Base-by-base conservation (phyloP, 2,329 filamentous ascomycete species). In the Apiospora pterosperma region DNA sequence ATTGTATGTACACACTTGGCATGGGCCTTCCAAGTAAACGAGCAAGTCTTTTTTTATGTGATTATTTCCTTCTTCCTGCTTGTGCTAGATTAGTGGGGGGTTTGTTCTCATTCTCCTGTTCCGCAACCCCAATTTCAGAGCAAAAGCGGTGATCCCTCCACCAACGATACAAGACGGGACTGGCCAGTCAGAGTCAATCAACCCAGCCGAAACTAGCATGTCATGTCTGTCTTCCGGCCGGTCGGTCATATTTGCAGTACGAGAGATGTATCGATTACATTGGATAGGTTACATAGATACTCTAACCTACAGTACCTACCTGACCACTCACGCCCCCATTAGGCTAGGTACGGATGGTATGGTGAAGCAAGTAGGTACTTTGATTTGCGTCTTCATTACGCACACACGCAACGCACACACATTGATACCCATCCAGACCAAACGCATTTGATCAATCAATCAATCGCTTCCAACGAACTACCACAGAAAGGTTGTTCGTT, bases 171-270 rank as follows among this genome's bases (percentile, higher is more conserved):
- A 28, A 39, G 34, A 38, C 58, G 34, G 58, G 58, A 34, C 58
- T 60, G 58, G 58, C 58, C 58, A 60, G 34, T 60, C 58, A 60
- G 58, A 60, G 58, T 39, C 58, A 60, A 36, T 25, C 58, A 60
- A 16, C 23, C 36, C 58, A 60, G 58, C 34, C 58, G 36, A 60
- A 60, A 60, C 58, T 60, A 60, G 58, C 58, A 60, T 36, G 34
- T 60, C 34, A 36, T 39, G 58, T 36, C 36, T 39, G 31, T 60
- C 36, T 25, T 60, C 23, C 36, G 34, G 34, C n/a, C 58, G 21
- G 34, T 60, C 58, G 48, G 48, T 55, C 28, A 55, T 39, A 60
- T 39, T 60, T 39, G 58, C 34, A 25, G 58, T 60, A 36, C 58
- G 23, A 39, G 58, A 7, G 58, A 44, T 36, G 39, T 39, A 48